These are phyloP conservation scores for Thelephora aurantiotincta DNA, from an alignment of 768 basidiomycete genomes.

Conservation along the genomic window DNA sequence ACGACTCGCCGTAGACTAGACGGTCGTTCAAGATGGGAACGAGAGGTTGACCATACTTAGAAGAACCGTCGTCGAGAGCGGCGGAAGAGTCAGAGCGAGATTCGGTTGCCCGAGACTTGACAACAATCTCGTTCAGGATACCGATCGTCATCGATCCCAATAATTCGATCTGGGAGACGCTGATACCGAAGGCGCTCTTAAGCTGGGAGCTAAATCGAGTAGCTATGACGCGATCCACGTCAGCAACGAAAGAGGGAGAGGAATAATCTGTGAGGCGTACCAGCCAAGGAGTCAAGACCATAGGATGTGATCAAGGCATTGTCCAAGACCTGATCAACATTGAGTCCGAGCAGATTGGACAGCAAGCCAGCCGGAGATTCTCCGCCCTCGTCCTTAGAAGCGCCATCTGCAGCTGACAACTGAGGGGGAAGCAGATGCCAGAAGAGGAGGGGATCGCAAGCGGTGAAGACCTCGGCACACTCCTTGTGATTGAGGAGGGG, in stretches of 20 bases:
- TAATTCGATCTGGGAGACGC: conserved; percentile 11
- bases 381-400: conserved; percentile 5
- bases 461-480: conserved; percentile 13
- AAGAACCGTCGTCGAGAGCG: conserved; percentile 12
- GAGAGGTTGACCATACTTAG: conserved; percentile 16
- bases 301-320: conserved; percentile 17
- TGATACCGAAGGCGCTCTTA: conserved; percentile 15
- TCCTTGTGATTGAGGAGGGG: conserved; percentile 16
- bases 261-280: conserved; percentile 5
- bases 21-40: conserved; percentile 17
- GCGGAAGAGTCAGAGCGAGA: conserved; percentile 2
- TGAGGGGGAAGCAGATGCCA: conserved; percentile 12
- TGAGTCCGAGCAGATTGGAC: conserved; percentile 13
- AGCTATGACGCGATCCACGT: conserved; percentile 4
- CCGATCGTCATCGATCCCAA: conserved; percentile 11
- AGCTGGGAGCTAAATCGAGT: conserved; percentile 18
- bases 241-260: background rate
- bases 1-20: conserved; percentile 18
- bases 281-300: conserved; percentile 11
- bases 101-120: conserved; percentile 8
- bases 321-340: conserved; percentile 15
- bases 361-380: conserved; percentile 16
- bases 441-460: conserved; percentile 16
- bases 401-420: conserved; percentile 9
- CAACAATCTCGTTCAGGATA: conserved; percentile 14